phyloP scores from a whole-genome alignment of 345 rosid genomes.

The Eucalyptus regnans region DNA sequence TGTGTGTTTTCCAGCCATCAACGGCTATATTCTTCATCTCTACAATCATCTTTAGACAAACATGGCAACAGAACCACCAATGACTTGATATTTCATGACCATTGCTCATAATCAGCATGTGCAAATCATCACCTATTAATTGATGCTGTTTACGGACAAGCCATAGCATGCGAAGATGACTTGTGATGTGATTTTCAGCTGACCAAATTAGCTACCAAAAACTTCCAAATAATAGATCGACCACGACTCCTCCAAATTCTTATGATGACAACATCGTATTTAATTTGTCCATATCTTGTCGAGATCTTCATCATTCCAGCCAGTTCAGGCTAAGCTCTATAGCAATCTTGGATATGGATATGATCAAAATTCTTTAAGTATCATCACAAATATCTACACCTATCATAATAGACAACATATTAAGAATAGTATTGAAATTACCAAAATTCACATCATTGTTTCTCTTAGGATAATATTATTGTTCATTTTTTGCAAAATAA shows the following conservation, averaged over 20 bases:
- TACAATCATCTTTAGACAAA: no score
- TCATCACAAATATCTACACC: not conserved
- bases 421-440: not conserved
- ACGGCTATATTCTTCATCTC: no score
- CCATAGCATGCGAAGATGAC: not conserved
- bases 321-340: rapidly evolving
- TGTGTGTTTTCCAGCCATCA: no score
- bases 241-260: not conserved
- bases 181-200: rapidly evolving
- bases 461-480: no score
- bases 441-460: rapidly evolving
- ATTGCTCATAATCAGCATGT: no score
- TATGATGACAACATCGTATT: not conserved
- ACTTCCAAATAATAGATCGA: not conserved
- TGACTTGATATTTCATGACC: no score
- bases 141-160: not conserved
- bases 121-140: no score
- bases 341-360: not conserved
- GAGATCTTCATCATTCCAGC: not conserved
- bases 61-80: no score
- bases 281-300: no score
- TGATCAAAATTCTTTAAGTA: not conserved
- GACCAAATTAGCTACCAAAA: not conserved
- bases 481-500: no score
- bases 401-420: not conserved